A percentile compares a stretch with the other conserved stretches of the same genome.
Conservation (phyloP, 2,329 filamentous ascomycete species). For the Uncinocarpus reesii region DNA sequence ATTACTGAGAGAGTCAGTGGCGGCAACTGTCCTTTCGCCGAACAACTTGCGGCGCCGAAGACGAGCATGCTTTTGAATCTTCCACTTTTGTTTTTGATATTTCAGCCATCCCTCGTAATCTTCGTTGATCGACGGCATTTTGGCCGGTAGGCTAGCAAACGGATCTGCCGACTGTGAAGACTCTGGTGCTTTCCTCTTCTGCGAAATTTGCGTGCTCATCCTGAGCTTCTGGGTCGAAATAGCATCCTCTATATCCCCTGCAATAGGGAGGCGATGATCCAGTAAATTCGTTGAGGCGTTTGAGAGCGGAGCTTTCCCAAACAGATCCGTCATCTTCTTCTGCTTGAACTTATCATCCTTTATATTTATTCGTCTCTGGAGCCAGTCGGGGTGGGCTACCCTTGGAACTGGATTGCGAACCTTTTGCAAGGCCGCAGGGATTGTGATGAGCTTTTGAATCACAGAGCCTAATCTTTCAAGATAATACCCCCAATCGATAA, state of each 20-base stretch:
- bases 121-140: constrained; percentile 73
- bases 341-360: constrained; percentile 98
- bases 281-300: constrained; percentile 57
- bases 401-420: constrained; percentile 87
- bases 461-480: constrained; percentile 90
- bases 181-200: constrained; percentile 67
- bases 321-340: constrained; percentile 94
- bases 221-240: constrained; percentile 55
- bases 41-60: constrained; percentile 81
- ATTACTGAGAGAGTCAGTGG: constrained; percentile 52
- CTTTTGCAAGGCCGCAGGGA: constrained; percentile 91
- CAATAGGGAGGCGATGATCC: constrained; percentile 45
- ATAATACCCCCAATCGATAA: constrained; percentile 98
- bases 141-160: constrained; percentile 67
- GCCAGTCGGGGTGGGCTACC: constrained; percentile 91
- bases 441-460: constrained; percentile 97
- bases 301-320: constrained; percentile 55
- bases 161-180: constrained; percentile 58
- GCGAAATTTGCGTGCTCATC: constrained; percentile 45
- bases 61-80: constrained; percentile 85
- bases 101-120: constrained; percentile 81
- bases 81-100: constrained; percentile 99
- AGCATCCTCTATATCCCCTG: constrained; percentile 64
- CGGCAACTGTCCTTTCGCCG: constrained; percentile 62
- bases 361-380: constrained; percentile 82